A percentile compares a stretch with the other conserved stretches of the same genome.
Conservation (phyloP, 805 yeast genomes). For the Candida silvicultrix region DNA sequence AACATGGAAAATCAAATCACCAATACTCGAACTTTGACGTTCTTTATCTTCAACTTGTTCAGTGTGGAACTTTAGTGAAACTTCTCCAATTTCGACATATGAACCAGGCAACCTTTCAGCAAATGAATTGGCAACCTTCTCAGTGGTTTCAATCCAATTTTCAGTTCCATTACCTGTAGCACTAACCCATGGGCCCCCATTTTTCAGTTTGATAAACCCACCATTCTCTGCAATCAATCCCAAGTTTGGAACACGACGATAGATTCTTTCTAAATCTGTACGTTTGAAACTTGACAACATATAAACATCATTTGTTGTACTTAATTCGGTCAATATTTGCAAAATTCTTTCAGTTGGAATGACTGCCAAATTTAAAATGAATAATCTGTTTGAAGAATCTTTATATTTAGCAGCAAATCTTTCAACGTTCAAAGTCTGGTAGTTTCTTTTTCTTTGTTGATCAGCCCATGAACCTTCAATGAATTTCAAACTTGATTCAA, state of each 20-base stretch:
- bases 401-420: slow-evolving; percentile 23
- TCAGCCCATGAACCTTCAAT: slow-evolving; percentile 48
- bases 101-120: slow-evolving; percentile 80
- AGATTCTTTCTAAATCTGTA: slow-evolving; percentile 59
- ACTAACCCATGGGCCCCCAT: slow-evolving; percentile 51
- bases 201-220: slow-evolving; percentile 58
- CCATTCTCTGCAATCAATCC: slow-evolving; percentile 93
- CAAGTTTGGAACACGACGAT: slow-evolving; percentile 57
- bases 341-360: slow-evolving; percentile 60
- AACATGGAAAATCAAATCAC: slow-evolving; percentile 80
- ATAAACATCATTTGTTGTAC: slow-evolving; percentile 56
- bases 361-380: slow-evolving; percentile 38
- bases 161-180: slow-evolving; percentile 36
- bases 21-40: slow-evolving; percentile 62
- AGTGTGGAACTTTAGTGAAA: slow-evolving; percentile 71
- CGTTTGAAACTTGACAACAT: slow-evolving; percentile 62
- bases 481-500: slow-evolving; percentile 43
- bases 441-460: slow-evolving; percentile 34
- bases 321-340: slow-evolving; percentile 51
- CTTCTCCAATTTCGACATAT: slow-evolving; percentile 63
- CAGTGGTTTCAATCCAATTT: slow-evolving; percentile 54
- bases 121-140: slow-evolving; percentile 48
- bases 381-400: slow-evolving; percentile 33
- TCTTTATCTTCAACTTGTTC: slow-evolving; percentile 59
- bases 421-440: slow-evolving; percentile 25